Conservation (phyloP, 2,329 filamentous ascomycete genomes). For the Septoria linicola region DNA sequence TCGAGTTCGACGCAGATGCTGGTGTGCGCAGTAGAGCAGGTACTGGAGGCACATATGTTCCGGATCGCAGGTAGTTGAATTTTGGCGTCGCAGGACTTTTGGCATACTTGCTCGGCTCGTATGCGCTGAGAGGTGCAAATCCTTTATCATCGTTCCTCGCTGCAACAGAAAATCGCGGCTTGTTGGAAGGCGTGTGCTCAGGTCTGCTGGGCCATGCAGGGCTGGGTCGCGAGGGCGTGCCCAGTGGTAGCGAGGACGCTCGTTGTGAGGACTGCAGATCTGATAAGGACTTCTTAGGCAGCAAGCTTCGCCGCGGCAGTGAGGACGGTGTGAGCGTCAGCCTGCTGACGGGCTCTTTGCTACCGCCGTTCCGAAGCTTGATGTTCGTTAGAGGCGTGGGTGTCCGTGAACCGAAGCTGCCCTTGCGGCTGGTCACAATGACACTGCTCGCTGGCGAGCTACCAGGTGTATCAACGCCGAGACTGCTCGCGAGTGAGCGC, state of each 20-base stretch:
- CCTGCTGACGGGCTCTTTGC: conserved; percentile 17
- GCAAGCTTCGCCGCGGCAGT: conserved; percentile 22
- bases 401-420: conserved; percentile 49
- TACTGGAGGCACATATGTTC: conserved; percentile 10
- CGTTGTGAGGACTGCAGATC: conserved; percentile 22
- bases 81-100: conserved; percentile 35
- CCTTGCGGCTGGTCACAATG: conserved; percentile 53
- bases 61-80: conserved; percentile 30
- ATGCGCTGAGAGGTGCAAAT: conserved; percentile 36
- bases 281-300: conserved; percentile 22
- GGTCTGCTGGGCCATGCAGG: conserved; percentile 22
- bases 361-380: conserved; percentile 26
- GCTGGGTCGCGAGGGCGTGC: conserved; percentile 20
- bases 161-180: conserved; percentile 28
- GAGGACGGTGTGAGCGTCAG: conserved; percentile 20
- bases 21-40: conserved; percentile 17
- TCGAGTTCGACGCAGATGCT: conserved; percentile 8
- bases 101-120: conserved; percentile 38
- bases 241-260: conserved; percentile 26
- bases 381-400: conserved; percentile 38
- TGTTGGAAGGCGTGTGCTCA: conserved; percentile 25
- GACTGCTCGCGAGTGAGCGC: conserved; percentile 67
- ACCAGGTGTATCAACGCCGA: conserved; percentile 57
- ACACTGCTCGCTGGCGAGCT: conserved; percentile 68
- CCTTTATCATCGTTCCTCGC: conserved; percentile 29